These are phyloP conservation scores for Brettanomyces sp. DNA, from an alignment of 805 yeast species.

Conservation along the genomic window DNA sequence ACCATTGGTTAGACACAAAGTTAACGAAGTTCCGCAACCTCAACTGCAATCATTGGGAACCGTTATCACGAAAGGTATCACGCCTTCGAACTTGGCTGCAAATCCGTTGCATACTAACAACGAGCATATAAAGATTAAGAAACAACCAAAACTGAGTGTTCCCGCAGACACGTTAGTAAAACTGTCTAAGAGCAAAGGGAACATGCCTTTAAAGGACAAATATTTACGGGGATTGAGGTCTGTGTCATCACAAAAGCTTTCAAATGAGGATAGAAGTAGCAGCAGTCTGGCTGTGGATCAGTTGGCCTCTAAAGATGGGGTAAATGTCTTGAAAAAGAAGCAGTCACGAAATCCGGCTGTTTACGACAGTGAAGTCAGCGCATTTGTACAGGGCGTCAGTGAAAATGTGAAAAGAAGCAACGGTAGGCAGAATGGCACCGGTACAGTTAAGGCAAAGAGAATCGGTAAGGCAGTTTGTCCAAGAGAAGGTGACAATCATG, in stretches of 20 bases:
- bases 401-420: constrained; percentile 16
- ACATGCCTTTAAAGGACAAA: not conserved
- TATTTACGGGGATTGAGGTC: not conserved
- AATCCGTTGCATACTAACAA: constrained; percentile 62
- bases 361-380: constrained; percentile 36
- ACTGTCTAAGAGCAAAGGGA: not conserved
- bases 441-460: constrained; percentile 11
- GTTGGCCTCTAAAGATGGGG: too few species aligned
- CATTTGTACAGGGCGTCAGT: constrained; percentile 27
- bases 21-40: not conserved
- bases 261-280: constrained; percentile 1
- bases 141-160: constrained; percentile 31
- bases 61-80: constrained; percentile 26
- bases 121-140: constrained; percentile 59
- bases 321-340: too few species aligned
- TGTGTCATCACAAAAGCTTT: too few species aligned
- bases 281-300: too few species aligned
- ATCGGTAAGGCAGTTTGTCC: not conserved
- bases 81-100: constrained; percentile 57
- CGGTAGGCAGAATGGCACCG: constrained; percentile 1
- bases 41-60: constrained; percentile 11
- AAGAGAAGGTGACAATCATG: too few species aligned
- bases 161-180: not conserved
- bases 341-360: constrained; percentile 17
- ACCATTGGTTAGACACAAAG: not conserved